Conservation (phyloP, 2,329 filamentous ascomycete species). For the Fusarium burgessii region DNA sequence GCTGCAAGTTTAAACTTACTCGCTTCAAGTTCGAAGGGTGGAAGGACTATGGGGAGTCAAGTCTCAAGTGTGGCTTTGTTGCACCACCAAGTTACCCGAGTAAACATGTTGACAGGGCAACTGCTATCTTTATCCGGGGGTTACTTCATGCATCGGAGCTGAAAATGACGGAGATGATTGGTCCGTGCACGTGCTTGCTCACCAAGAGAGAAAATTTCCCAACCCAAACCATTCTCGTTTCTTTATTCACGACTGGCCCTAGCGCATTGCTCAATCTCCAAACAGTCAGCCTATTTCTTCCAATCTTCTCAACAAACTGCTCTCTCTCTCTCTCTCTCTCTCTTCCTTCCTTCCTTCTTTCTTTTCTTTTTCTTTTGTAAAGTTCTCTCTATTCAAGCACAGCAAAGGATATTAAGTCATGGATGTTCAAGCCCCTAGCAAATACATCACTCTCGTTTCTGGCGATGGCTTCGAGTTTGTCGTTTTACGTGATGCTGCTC, state of each 20-base stretch:
- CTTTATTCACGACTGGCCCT: conserved; percentile 13
- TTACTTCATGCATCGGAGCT: conserved; percentile 19
- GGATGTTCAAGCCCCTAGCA: conserved; percentile 56
- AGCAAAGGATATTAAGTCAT: conserved; percentile 22
- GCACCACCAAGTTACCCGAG: conserved; percentile 46
- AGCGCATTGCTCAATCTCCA: conserved; percentile 23
- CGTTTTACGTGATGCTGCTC: conserved; percentile 76
- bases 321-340: background rate
- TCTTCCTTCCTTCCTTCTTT: conserved; percentile 5
- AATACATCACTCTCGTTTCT: conserved; percentile 83
- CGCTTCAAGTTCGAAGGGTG: conserved; percentile 25
- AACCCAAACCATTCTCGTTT: conserved; percentile 7
- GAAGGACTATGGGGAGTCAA: conserved; percentile 41
- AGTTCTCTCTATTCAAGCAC: background rate
- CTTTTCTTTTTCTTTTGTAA: conserved; percentile 8
- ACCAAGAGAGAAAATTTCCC: conserved; percentile 35
- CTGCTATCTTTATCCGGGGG: conserved; percentile 27
- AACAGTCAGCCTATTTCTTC: conserved; percentile 16
- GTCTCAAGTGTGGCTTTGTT: conserved; percentile 45
- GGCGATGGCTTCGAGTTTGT: conserved; percentile 83
- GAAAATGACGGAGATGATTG: conserved; percentile 31
- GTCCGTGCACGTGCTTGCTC: conserved; percentile 40
- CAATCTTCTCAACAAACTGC: conserved; percentile 10
- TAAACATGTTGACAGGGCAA: conserved; percentile 54
- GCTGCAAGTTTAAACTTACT: conserved; percentile 32